phyloP scores from a whole-genome alignment of 75 land plant genomes.

The Pinus tabuliformis region DNA sequence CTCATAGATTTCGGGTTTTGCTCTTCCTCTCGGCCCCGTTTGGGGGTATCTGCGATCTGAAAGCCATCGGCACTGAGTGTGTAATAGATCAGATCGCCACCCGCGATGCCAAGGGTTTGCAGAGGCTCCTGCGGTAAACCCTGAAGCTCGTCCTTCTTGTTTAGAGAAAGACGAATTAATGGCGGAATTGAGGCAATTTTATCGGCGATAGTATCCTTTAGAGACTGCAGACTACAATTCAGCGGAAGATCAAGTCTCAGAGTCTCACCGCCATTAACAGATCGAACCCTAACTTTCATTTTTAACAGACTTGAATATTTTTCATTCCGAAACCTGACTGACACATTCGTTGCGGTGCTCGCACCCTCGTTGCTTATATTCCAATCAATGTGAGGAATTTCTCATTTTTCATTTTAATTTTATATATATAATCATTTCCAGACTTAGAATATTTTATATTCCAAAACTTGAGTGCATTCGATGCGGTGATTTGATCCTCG shows the following conservation, averaged over 20 bases:
- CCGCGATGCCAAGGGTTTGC: constrained; percentile 47
- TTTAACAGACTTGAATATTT: too few species aligned
- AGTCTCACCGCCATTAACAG: constrained; percentile 35
- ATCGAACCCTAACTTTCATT: too few species aligned
- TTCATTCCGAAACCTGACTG: too few species aligned
- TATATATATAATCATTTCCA: too few species aligned
- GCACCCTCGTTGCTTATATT: too few species aligned
- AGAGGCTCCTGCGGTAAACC: constrained; percentile 30
- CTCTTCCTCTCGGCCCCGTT: background rate
- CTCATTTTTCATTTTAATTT: too few species aligned
- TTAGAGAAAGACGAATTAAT: constrained; percentile 62
- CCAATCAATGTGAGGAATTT: too few species aligned
- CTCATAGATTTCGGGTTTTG: background rate
- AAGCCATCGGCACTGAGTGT: constrained; percentile 17
- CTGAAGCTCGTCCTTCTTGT: constrained; percentile 46
- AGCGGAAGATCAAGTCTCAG: constrained; percentile 44
- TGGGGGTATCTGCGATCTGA: background rate
- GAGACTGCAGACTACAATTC: constrained; percentile 25
- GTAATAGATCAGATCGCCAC: constrained; percentile 79
- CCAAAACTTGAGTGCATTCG: too few species aligned
- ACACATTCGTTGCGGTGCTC: too few species aligned
- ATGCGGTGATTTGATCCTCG: too few species aligned
- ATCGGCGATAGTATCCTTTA: constrained; percentile 40
- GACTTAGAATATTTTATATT: too few species aligned
- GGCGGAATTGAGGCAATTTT: constrained; percentile 5